Evolutionary conservation across 2,329 filamentous ascomycete species (phyloP).

Genomic region (Exophiala sideris): DNA sequence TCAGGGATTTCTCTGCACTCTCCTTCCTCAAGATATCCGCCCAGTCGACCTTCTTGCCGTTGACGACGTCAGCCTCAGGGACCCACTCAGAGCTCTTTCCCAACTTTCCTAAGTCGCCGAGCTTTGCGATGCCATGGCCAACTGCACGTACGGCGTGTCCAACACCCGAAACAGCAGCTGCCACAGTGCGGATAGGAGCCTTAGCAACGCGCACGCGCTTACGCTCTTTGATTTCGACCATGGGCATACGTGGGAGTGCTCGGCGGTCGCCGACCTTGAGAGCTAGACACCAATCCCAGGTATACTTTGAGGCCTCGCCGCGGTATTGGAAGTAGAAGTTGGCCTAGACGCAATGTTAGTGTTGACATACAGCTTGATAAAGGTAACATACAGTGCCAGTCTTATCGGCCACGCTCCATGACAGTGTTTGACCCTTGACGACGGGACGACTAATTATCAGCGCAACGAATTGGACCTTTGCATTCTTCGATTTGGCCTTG

Average conservation of each 20-base stretch:
- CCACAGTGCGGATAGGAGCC: constrained; percentile 23
- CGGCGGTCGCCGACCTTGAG: constrained; percentile 25
- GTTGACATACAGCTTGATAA: neutral
- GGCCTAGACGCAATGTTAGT: constrained; percentile 12
- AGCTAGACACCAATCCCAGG: constrained; percentile 26
- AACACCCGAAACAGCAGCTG: constrained; percentile 10
- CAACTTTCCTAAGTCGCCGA: constrained; percentile 20
- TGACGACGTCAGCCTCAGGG: constrained; percentile 16
- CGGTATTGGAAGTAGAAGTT: constrained; percentile 30
- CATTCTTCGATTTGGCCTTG: constrained; percentile 14
- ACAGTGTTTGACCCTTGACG: constrained; percentile 17
- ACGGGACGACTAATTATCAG: constrained; percentile 24
- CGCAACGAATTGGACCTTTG: constrained; percentile 27
- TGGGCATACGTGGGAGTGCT: constrained; percentile 25
- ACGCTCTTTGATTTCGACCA: constrained; percentile 23
- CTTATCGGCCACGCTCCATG: constrained; percentile 24
- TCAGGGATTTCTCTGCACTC: constrained; percentile 2
- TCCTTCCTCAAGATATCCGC: constrained; percentile 13
- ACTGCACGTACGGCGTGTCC: constrained; percentile 16
- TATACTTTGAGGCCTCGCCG: constrained; percentile 20
- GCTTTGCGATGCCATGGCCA: constrained; percentile 20
- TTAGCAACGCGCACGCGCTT: constrained; percentile 18
- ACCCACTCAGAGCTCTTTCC: constrained; percentile 24
- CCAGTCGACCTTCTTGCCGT: constrained; percentile 23
- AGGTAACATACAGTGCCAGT: constrained; percentile 22